Evolutionary conservation across 108 stramenopile species (phyloP), one percentile per base, ranked within the genome.

Genomic region (Discostella stelligeroides): DNA sequence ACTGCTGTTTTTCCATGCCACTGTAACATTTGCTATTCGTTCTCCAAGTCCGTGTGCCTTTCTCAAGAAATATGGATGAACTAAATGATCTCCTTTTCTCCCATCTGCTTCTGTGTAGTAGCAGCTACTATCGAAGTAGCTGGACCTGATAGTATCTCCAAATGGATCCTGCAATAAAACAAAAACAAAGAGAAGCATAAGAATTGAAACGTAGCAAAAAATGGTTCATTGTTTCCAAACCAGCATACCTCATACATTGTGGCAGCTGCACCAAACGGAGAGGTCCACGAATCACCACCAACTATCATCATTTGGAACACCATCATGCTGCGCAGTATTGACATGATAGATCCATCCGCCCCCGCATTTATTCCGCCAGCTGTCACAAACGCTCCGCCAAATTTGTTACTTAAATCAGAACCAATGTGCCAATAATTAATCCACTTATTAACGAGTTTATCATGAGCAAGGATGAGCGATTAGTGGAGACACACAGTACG

Each of bases 291-390:
- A 51, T 72, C 75, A 2, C 81, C 81, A 42, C 81, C 81, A 4
- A 82, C 81, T 2, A 47, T 48, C 38, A 73, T 68, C 69, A 82
- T 70, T 77, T 69, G 76, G 49, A 77, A 77, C 21, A 82, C 70
- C 75, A 82, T 76, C 76, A 82, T 66, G 7, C 59, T 43, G 7
- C 74, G 63, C 5, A 82, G 25, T 20, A 82, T 64, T 24, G 62
- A 59, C 66, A 72, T 63, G 37, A 77, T 68, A 10, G 75, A 62
- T 27, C 65, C 60, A 18, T 82, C 81, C 10, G 75, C 70, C 11
- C 81, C 81, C 27, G 81, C 81, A 28, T 72, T 59, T 11, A 82
- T 70, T 17, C 81, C 81, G 5, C 81, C 81, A n/a, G 75, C 81
- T 7, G 70, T 71, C 70, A 66, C 80, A 54, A 81, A 81, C 38